Conservation (phyloP, 2,329 filamentous ascomycete genomes). For the Colletotrichum graminicola region DNA sequence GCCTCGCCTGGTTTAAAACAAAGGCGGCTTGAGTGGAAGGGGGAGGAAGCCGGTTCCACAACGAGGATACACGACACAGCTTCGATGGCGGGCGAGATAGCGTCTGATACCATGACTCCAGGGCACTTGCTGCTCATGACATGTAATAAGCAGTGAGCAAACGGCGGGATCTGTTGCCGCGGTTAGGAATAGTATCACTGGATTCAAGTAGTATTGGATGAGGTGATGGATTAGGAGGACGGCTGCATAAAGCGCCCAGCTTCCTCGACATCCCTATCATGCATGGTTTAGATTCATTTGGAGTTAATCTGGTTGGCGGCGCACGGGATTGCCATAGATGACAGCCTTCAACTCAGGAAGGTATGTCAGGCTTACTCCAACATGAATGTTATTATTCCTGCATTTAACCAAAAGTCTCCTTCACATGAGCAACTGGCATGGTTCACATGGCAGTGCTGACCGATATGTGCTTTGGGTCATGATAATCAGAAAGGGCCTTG, state of each 20-base stretch:
- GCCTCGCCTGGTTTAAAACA: not conserved
- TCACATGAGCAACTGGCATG: not conserved
- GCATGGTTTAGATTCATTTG: slow-evolving; percentile 15
- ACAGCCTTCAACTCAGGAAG: not conserved
- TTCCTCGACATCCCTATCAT: not conserved
- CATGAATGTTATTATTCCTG: not conserved
- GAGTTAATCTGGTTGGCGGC: slow-evolving; percentile 1
- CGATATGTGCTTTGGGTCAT: not conserved
- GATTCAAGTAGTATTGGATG: not conserved
- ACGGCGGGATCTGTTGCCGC: not conserved
- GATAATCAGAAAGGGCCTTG: not conserved
- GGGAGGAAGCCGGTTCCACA: not conserved
- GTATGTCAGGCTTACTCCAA: not conserved
- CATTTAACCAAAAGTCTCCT: not conserved
- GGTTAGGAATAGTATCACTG: not conserved
- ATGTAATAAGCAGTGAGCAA: not conserved
- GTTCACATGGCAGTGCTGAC: not conserved
- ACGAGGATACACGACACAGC: not conserved
- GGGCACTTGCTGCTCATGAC: not conserved
- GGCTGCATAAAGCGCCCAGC: not conserved
- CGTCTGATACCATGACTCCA: not conserved
- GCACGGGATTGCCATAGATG: slow-evolving; percentile 2
- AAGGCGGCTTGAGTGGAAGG: not conserved
- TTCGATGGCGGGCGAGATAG: not conserved
- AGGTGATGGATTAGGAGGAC: not conserved